Evolutionary conservation across 495 filamentous ascomycete species (phyloP), one percentile per base, ranked within the genome.

Genomic region (Symbiotaphrina buchneri): DNA sequence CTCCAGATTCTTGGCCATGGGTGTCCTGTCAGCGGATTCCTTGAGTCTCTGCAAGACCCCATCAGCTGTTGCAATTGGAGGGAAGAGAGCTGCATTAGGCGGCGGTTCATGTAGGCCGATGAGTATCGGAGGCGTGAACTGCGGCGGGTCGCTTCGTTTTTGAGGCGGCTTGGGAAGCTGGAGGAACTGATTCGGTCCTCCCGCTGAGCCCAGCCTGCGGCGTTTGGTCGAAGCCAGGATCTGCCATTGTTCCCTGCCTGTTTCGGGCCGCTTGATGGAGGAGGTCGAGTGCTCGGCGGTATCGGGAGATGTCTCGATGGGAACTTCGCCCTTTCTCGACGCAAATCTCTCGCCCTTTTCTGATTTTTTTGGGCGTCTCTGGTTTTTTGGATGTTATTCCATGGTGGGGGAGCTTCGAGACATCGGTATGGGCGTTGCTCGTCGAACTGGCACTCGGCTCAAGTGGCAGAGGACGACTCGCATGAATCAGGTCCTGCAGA

Each of bases 381-480:
- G n/a, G n/a, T n/a, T n/a, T n/a, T n/a, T n/a, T n/a, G n/a, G n/a
- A n/a, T n/a, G n/a, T n/a, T n/a, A n/a, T n/a, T n/a, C n/a, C n/a
- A n/a, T n/a, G n/a, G n/a, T n/a, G n/a, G n/a, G 14, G 17, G 11
- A 2, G 32, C 26, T 32, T 23, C 25, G 25, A 23, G 3, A 15
- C 6, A 14, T 25, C 28, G 8, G 34, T 23, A 19, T 32, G 26
- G 2, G 34, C 34, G 26, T 31, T 20, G 31, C 34, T 22, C 21
- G 21, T 22, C 3, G 34, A 26, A 18, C 18, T 32, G 6, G 34
- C 27, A 18, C 27, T 32, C 3, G 34, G 34, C 20, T 36, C 34
- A 10, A 36, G 18, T 4, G 34, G 27, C 13, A 36, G 20, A 7
- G 34, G 34, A 11, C 34, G 15, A 23, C 26, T 30, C 19, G 34